phyloP scores from a whole-genome alignment of 345 rosid genomes.

The Corchorus capsularis region DNA sequence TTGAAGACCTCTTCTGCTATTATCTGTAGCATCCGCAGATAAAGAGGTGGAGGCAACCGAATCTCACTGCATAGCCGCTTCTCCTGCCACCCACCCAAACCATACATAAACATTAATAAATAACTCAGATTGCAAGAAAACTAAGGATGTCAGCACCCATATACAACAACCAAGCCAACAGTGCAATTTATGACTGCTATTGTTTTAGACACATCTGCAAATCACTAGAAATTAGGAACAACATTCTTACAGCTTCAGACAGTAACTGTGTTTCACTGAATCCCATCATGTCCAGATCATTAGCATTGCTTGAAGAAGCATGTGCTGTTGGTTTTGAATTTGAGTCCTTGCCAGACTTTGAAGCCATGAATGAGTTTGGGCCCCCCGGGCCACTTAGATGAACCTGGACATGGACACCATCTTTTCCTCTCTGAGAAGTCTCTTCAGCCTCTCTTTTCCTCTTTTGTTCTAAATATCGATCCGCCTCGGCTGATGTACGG shows the following conservation, averaged over 20 bases:
- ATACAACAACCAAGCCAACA: not conserved
- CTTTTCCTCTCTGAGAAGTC: constrained; percentile 68
- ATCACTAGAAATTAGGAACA: not conserved
- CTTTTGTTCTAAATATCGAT: constrained; percentile 62
- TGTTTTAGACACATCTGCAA: not conserved
- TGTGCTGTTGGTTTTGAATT: constrained; percentile 51
- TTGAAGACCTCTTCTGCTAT: constrained; percentile 74
- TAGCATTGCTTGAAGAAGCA: constrained; percentile 61
- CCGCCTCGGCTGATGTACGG: constrained; percentile 80
- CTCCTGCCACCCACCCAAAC: constrained; percentile 58
- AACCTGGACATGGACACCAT: constrained; percentile 48
- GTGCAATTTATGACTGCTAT: not conserved
- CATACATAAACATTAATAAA: constrained; percentile 1
- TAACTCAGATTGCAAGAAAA: not conserved
- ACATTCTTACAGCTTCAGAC: constrained; percentile 72
- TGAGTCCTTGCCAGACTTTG: constrained; percentile 46
- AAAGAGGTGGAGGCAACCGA: constrained; percentile 71
- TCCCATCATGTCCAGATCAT: constrained; percentile 58
- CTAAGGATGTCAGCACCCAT: not conserved
- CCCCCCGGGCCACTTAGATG: constrained; percentile 52
- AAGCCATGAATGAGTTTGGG: constrained; percentile 42
- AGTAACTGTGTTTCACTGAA: constrained; percentile 66
- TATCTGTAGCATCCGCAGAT: constrained; percentile 85
- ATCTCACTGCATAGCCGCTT: constrained; percentile 77
- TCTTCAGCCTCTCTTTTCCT: constrained; percentile 81